Evolutionary conservation across 495 filamentous ascomycete species (phyloP).

Genomic region (Tuber calosporum): DNA sequence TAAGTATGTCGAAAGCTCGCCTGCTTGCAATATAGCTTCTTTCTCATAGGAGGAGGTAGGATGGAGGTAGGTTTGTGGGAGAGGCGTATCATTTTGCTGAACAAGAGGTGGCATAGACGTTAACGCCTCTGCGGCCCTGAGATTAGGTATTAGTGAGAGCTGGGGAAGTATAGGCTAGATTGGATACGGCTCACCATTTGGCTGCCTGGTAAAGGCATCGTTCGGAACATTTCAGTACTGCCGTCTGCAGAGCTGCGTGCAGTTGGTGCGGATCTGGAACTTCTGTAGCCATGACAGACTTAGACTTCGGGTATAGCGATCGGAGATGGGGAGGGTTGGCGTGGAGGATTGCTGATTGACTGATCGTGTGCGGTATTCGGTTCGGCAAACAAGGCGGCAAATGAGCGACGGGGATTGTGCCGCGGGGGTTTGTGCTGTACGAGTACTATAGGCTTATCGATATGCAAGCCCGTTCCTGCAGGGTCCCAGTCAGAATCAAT

Average conservation of each 20-base stretch:
- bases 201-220: conserved; percentile 91
- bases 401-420: background rate
- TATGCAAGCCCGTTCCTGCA: background rate
- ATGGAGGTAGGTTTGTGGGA: conserved; percentile 42
- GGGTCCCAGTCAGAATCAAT: background rate
- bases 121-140: conserved; percentile 89
- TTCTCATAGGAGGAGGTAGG: conserved; percentile 48
- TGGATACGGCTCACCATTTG: conserved; percentile 65
- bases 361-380: background rate
- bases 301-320: background rate
- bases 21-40: conserved; percentile 71
- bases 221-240: conserved; percentile 84
- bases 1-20: conserved; percentile 73
- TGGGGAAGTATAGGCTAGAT: background rate
- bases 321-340: background rate
- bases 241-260: conserved; percentile 61
- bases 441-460: background rate
- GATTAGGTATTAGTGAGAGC: conserved; percentile 11
- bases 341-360: background rate
- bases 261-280: conserved; percentile 34
- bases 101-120: conserved; percentile 57
- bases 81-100: conserved; percentile 30
- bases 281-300: conserved; percentile 34
- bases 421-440: too few species aligned
- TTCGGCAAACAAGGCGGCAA: background rate